These are phyloP conservation scores for Pisolithus tinctorius DNA, from an alignment of 768 basidiomycete species.

Conservation along the genomic window DNA sequence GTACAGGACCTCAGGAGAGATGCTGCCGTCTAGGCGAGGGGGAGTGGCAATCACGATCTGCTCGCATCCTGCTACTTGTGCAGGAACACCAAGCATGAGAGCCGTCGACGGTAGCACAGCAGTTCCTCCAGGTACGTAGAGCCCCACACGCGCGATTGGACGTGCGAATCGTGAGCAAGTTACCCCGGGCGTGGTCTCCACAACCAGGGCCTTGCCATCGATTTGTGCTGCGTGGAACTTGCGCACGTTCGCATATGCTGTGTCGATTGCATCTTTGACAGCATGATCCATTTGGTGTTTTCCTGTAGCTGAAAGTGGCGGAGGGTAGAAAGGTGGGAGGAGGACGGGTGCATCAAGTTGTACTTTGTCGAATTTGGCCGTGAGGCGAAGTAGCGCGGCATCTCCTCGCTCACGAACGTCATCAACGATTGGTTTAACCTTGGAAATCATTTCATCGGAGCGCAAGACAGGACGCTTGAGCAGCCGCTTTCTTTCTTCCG, in stretches of 20 bases:
- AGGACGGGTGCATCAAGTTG: slow-evolving; percentile 62
- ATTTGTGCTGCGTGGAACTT: slow-evolving; percentile 89
- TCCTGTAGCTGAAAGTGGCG: slow-evolving; percentile 33
- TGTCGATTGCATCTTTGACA: slow-evolving; percentile 79
- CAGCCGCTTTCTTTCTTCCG: slow-evolving; percentile 55
- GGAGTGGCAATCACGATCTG: slow-evolving; percentile 93
- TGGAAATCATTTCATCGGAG: slow-evolving; percentile 54
- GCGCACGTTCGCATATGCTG: slow-evolving; percentile 85
- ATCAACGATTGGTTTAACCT: slow-evolving; percentile 92
- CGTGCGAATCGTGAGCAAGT: slow-evolving; percentile 92
- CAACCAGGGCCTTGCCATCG: slow-evolving; percentile 60
- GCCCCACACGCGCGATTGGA: slow-evolving; percentile 91
- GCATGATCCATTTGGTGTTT: slow-evolving; percentile 52
- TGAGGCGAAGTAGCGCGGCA: slow-evolving; percentile 76
- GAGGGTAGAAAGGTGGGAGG: slow-evolving; percentile 63
- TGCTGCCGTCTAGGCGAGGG: slow-evolving; percentile 85
- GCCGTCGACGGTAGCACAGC: slow-evolving; percentile 95
- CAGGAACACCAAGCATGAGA: slow-evolving; percentile 96
- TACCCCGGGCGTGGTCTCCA: slow-evolving; percentile 98
- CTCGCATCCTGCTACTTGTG: slow-evolving; percentile 92
- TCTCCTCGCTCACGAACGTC: slow-evolving; percentile 82
- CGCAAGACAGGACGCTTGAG: slow-evolving; percentile 87
- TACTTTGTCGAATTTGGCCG: slow-evolving; percentile 90
- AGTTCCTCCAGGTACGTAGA: slow-evolving; percentile 97
- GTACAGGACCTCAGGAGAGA: slow-evolving; percentile 97